Evolutionary conservation across 192 early-diverging fungal species (phyloP).

Genomic region (Obelidium mucronatum): DNA sequence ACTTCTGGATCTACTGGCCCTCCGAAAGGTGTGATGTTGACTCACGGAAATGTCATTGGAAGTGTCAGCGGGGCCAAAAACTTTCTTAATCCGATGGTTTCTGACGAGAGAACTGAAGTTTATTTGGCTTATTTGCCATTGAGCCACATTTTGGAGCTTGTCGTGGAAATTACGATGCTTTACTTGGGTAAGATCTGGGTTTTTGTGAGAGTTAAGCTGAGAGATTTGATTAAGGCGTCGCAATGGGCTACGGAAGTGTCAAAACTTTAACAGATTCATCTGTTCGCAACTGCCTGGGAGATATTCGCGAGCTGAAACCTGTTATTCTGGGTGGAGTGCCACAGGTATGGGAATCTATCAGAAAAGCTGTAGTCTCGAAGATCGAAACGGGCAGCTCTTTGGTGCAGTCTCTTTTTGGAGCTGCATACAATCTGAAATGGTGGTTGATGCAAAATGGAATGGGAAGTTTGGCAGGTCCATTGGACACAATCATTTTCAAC

Average conservation of each 20-base stretch:
- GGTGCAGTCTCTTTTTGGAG: conserved; percentile 73
- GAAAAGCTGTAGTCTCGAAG: conserved; percentile 79
- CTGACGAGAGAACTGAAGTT: conserved; percentile 42
- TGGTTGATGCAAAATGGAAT: conserved; percentile 66
- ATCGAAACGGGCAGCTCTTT: conserved; percentile 57
- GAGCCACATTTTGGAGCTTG: conserved; percentile 89
- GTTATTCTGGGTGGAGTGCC: conserved; percentile 77
- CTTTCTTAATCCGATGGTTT: conserved; percentile 37
- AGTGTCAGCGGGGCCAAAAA: conserved; percentile 33
- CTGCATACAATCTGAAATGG: conserved; percentile 76
- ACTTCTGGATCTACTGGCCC: conserved; percentile 74
- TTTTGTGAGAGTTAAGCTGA: conserved; percentile 64
- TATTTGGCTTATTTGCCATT: conserved; percentile 78
- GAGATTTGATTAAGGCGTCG: conserved; percentile 51
- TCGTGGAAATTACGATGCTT: conserved; percentile 79
- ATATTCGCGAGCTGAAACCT: conserved; percentile 72
- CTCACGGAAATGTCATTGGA: conserved; percentile 83
- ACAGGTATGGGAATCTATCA: conserved; percentile 79
- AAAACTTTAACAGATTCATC: conserved; percentile 71
- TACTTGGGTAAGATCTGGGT: no score
- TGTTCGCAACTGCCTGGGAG: conserved; percentile 71
- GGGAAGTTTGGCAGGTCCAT: conserved; percentile 69
- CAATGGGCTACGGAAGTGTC: conserved; percentile 71
- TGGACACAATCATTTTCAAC: conserved; percentile 82
- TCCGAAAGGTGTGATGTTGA: conserved; percentile 89